Base-by-base conservation (phyloP, 306 rosid species). In the Cyclanthera cordifolia region DNA sequence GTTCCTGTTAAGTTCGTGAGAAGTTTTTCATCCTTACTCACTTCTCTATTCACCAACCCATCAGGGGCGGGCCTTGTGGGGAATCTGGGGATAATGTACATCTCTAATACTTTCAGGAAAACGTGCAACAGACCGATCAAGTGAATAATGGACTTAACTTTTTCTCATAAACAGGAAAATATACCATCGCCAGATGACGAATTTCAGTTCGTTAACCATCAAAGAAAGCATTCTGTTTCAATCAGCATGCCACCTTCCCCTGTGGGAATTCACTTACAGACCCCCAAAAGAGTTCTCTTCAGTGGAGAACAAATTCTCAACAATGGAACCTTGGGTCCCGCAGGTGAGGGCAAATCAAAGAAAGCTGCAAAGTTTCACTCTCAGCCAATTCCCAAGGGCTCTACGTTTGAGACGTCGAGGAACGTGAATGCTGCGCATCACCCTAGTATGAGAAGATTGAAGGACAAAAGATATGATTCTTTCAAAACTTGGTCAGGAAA, bases 401-500 rank as follows among this genome's bases (percentile, higher is more conserved):
- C 59, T 57, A 72, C 71, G 2, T 27, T 21, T 34, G 79, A 60
- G 55, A 79, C 56, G 53, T n/a, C 0, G 28, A 63, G 15, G 59
- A 46, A 17, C 43, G 59, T 7, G 27, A 70, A 72, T 24, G 34
- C 34, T 49, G 32, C 78, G 11, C 37, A 50, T 52, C 78, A 72
- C 66, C 86, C 85, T 8, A 78, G 72, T 56, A 72, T 75, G 56
- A 67, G 37, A 53, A 76, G 74, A 73, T 74, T 76, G 24, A 76
- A 74, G 69, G 91, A 88, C 69, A 85, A 72, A 60, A 81, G 92
- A 71, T 89, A 73, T 77, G 92, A 91, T 71, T 79, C 90, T 52
- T 91, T 91, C 50, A 91, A 89, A 74, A 91, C 97, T 55, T 87
- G 80, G 85, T 85, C 96, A 19, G 89, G 96, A 30, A 80, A 63